A percentile compares a stretch with the other conserved stretches of the same genome.
These are phyloP conservation scores for Saxophila tyrrhenica DNA, from an alignment of 495 filamentous ascomycete genomes.

Conservation along the genomic window DNA sequence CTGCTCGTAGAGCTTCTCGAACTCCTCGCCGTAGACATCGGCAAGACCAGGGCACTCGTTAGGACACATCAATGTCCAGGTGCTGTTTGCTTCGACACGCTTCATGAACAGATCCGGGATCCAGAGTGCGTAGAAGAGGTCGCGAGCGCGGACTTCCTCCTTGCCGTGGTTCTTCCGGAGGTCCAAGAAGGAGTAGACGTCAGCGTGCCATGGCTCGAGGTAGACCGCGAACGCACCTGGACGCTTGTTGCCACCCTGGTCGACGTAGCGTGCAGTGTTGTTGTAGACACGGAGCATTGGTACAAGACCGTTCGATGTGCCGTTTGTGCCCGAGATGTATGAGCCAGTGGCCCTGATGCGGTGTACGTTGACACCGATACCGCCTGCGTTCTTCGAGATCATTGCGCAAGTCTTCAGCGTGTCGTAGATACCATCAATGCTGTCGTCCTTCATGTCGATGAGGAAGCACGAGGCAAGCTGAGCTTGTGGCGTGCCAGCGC, in stretches of 20 bases:
- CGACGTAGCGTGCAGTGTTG: constrained; percentile 96
- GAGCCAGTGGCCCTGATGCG: constrained; percentile 92
- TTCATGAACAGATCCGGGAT: constrained; percentile 99
- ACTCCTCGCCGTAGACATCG: constrained; percentile 94
- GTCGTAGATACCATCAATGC: constrained; percentile 98
- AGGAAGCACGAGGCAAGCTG: constrained; percentile 97
- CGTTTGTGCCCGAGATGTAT: constrained; percentile 95
- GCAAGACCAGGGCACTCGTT: constrained; percentile 90
- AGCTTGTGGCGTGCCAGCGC: constrained; percentile 84
- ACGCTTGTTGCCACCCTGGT: constrained; percentile 98
- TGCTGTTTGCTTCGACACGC: constrained; percentile 86
- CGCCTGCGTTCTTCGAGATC: constrained; percentile 98
- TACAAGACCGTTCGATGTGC: constrained; percentile 91
- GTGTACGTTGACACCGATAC: constrained; percentile 92
- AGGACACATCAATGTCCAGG: constrained; percentile 96
- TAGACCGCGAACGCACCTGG: constrained; percentile 98
- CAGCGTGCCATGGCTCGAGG: constrained; percentile 98
- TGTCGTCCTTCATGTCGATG: constrained; percentile 96
- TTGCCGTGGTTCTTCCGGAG: constrained; percentile 99
- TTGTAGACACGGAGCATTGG: constrained; percentile 98
- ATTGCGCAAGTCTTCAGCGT: constrained; percentile 98
- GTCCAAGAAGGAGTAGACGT: constrained; percentile 95
- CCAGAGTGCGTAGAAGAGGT: constrained; percentile 97
- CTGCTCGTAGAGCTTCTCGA: constrained; percentile 85
- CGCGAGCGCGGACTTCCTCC: constrained; percentile 91